Conservation (phyloP, 805 yeast genomes). For the Kodamaea hsintzibuensis region DNA sequence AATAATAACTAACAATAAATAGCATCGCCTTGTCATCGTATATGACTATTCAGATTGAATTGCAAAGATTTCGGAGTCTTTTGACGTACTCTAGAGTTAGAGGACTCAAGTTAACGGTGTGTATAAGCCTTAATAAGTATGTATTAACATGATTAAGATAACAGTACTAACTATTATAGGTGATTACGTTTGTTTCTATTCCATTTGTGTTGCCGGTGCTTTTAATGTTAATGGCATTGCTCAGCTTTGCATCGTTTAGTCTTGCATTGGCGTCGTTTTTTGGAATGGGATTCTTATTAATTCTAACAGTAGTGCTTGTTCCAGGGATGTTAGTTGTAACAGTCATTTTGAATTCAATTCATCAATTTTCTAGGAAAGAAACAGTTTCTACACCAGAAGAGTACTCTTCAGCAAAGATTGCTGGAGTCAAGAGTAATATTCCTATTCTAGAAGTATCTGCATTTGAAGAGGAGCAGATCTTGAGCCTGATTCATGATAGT, state of each 20-base stretch:
- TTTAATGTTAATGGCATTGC: background rate
- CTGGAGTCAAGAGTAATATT: background rate
- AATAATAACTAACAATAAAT: background rate
- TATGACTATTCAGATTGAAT: background rate
- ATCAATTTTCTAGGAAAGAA: background rate
- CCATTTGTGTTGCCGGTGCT: slow-evolving; percentile 1
- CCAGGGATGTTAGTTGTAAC: background rate
- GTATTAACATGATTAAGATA: no score
- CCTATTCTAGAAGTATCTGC: background rate
- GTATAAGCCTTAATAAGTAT: background rate
- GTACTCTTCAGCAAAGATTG: slow-evolving; percentile 4
- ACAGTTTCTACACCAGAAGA: background rate
- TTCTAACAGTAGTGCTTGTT: background rate
- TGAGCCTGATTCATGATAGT: background rate
- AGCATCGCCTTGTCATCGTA: background rate
- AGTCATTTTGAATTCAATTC: background rate
- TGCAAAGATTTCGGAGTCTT: background rate
- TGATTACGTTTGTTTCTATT: background rate
- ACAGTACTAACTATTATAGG: background rate
- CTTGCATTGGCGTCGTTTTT: slow-evolving; percentile 2
- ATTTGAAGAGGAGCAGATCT: background rate
- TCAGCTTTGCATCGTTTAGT: background rate
- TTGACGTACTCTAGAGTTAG: background rate
- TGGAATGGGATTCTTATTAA: background rate
- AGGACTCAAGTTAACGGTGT: background rate